Base-by-base conservation (phyloP, 768 basidiomycete species). In the Pleurotus tuoliensis region DNA sequence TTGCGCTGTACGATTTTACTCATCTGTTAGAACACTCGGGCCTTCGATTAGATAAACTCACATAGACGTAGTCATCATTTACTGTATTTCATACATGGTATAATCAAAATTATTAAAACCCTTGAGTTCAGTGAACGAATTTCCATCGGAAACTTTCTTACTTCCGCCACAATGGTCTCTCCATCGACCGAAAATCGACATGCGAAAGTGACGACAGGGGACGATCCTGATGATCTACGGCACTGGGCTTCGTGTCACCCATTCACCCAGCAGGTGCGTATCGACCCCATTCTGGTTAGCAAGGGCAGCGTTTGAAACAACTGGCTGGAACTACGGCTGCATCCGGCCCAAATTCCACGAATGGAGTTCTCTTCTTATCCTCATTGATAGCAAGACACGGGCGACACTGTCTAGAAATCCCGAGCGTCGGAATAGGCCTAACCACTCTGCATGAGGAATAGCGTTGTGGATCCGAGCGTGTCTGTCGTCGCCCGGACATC, bases 231-330 rank as follows among this genome's bases (percentile, higher is more conserved):
- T 44, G 30, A 71, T 47, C 56, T 80, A 13, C 61, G 67, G 4
- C 62, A 69, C 46, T 58, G 80, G 5, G 71, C 72, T 15, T 61
- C 64, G 11, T 71, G 68, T n/a, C 80, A 74, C 68, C 80, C 82
- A 0, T 84, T 83, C 62, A 74, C 76, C 13, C 76, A 77, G 47
- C 82, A 82, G 75, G 83, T 74, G 68, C 47, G 74, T 54, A n/a
- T 8, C 15, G 30, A 34, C 30, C 11, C 30, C 30, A 34, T 11
- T 34, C 30, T 9, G 11, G 30, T 11, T 34, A 34, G 30, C 30
- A 34, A 34, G 30, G 30, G 30, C 11, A 11, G 30, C 30, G n/a
- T n/a, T n/a, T n/a, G 4, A 34, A 34, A 11, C 30, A 34, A 34
- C 30, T 34, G 30, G 30, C 4, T 34, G 30, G 30, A 34, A 34